Evolutionary conservation across 306 rosid genomes (phyloP), one percentile per base, ranked within the genome.

Genomic region (Crotalaria pallida): DNA sequence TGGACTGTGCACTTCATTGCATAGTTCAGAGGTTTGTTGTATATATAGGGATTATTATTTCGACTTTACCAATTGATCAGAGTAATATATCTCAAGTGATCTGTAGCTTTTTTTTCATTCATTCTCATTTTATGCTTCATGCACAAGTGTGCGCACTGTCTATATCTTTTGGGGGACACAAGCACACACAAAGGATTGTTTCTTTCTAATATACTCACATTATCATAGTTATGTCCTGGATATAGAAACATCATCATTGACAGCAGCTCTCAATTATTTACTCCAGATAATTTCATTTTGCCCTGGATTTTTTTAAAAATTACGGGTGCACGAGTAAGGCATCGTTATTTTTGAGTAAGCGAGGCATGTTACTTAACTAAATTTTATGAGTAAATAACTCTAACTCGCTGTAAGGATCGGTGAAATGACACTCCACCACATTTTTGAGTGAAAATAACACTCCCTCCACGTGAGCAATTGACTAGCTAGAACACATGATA

Each of bases 11-110:
- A 67, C 69, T 62, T 60, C 73, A 4, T 1, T 67, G 55, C 69
- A 75, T 79, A 57, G 78, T 68, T 72, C 67, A 51, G 84, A 69
- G 85, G 82, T 51, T 64, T 78, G 88, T 84, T 89, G 85, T 85
- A 83, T 61, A 88, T 84, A 85, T 87, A 76, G 88, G 82, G 82
- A 83, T 83, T 56, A 58, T 79, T 85, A 77, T 68, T 86, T 83
- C 69, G 57, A 76, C 74, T 77, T 79, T 67, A 72, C 81, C 88
- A 81, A 83, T 81, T 85, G 82, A 67, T 84, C 75, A 27, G 62
- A 78, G 86, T 50, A 79, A 79, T 77, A 79, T 81, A 69, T 76
- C 72, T 77, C 63, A 65, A 84, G 87, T 77, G 73, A 65, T 75
- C 57, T 79, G 73, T 82, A 81, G 84, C 74, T 74, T 58, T 77